Base-by-base conservation (phyloP, 176 grass and related monocot species). In the Triticum monococcum region DNA sequence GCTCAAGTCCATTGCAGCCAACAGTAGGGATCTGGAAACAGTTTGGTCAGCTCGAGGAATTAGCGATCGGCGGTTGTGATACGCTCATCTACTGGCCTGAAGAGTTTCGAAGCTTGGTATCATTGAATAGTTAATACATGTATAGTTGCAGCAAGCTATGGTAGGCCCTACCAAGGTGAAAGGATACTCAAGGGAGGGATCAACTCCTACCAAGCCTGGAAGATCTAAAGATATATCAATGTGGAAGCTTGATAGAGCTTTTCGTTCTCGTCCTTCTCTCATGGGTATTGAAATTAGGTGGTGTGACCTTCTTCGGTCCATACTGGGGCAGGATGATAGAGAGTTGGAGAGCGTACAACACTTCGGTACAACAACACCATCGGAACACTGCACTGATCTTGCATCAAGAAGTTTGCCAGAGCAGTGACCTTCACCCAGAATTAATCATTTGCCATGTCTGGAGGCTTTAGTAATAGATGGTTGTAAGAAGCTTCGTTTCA, bases 21-120 rank as follows among this genome's bases (percentile, higher is more conserved):
- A n/a, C 11, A n/a, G 3, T 75, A 30, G 68, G 52, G 26, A 18
- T 54, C 7, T 84, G 38, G 28, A 71, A 64, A 46, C 46, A 24
- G 32, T 74, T 75, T 64, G 6, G 14, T 64, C 33, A 45, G 7
- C 71, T 76, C n/a, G 24, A 40, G 12, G 0, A 45, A 3, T 45
- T 74, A 33, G 2, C 2, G 9, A 74, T 84, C 23, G 0, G 0
- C 0, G 12, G 0, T 24, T 75, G 69, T 24, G 33, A 74, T 8
- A 22, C 2, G 14, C 82, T 75, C 24, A 33, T 84, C 71, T 64
- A 32, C 18, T 75, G 70, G 82, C 82, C 57, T 14, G 70, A 63
- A n/a, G 82, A 75, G 36, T 84, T 84, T n/a, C 10, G 6, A 75
- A 41, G 36, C 57, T 46, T 83, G 31, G 22, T 83, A 24, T 40